Conservation (phyloP, 371 early-diverging fungal genomes). For the Rhizopus sp. region DNA sequence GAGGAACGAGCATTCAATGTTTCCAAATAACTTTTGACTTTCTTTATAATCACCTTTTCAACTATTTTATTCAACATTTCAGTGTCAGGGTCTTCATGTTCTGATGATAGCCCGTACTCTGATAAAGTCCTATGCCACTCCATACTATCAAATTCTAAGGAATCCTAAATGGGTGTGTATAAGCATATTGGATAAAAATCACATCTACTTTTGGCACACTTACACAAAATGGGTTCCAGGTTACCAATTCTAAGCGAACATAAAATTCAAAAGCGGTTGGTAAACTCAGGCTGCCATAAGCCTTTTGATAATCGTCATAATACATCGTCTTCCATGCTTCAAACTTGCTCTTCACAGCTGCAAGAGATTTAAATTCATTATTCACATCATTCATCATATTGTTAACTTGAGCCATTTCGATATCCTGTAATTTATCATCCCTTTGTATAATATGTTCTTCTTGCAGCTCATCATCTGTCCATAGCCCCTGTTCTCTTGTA, state of each 20-base stretch:
- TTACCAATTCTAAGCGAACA: conserved; percentile 63
- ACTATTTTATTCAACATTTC: conserved; percentile 61
- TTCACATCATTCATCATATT: conserved; percentile 50
- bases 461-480: conserved; percentile 58
- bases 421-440: conserved; percentile 36
- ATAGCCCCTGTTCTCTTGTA: conserved; percentile 44
- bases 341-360: conserved; percentile 58
- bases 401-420: conserved; percentile 21
- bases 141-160: conserved; percentile 56
- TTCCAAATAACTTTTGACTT: conserved; percentile 35
- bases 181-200: background rate
- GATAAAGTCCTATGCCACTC: conserved; percentile 53
- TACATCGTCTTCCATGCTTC: conserved; percentile 67
- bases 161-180: conserved; percentile 12
- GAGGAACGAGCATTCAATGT: conserved; percentile 35
- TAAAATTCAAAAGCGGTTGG: conserved; percentile 73
- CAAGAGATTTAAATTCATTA: conserved; percentile 56
- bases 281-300: conserved; percentile 69
- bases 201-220: conserved; percentile 3
- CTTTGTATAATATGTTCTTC: conserved; percentile 33
- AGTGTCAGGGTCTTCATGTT: conserved; percentile 56
- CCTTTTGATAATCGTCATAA: conserved; percentile 67
- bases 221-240: conserved; percentile 63
- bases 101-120: conserved; percentile 48
- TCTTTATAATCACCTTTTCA: conserved; percentile 44